Base-by-base conservation (phyloP, 176 grass and related monocot genomes). In the Carex littledalei region DNA sequence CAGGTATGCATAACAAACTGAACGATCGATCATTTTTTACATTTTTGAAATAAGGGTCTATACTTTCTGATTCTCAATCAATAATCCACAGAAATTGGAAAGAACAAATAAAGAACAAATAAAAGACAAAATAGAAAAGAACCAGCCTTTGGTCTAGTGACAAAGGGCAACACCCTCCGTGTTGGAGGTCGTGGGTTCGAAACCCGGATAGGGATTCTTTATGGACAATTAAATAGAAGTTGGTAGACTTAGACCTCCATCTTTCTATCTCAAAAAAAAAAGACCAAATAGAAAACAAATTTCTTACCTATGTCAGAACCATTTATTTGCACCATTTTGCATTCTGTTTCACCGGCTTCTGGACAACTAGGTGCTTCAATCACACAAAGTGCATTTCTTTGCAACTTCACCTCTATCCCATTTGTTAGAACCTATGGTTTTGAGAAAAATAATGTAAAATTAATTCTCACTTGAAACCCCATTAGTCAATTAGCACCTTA, bases 321-420 rank as follows among this genome's bases (percentile, higher is more conserved):
- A 53, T 55, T 78, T 75, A 88, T 93, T 87, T 89, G 84, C 8
- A 78, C 81, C 55, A 84, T 85, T 79, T 86, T 86, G 81, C 88
- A 79, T 60, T 88, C 87, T 59, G 71, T 58, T 78, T 78, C 74
- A 76, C 87, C 91, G 2, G 84, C 86, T 60, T 93, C 91, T 37
- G 90, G 85, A 79, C 74, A 88, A 62, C 81, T 89, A 12, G 89
- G 88, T 21, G 91, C 84, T 89, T 93, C 91, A 79, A 93, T 89
- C 73, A 93, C 91, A 67, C 91, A 82, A 79, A 91, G 79, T 73
- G 91, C 91, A 87, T 93, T 93, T 32, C 91, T 85, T 84, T 93
- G 91, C 62, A 93, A 87, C 45, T 93, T 93, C 58, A 93, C 91
- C 86, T 93, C 89, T 85, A 88, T 90, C 64, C 91, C 91, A 88